phyloP scores from a whole-genome alignment of 768 basidiomycete species.

The Termitomyces sp. region DNA sequence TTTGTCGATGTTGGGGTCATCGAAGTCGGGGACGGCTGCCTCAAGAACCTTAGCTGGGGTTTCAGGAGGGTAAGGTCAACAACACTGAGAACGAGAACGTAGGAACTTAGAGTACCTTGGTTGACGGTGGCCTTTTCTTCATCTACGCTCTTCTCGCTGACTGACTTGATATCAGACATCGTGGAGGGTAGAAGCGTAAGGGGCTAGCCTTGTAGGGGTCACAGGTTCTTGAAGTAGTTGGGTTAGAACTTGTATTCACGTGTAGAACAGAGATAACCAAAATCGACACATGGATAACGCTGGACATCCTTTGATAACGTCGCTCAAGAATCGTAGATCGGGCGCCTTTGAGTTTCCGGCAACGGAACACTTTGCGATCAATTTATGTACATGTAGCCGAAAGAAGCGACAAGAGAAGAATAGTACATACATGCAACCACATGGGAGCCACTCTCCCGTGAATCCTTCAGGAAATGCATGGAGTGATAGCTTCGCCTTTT shows the following conservation, averaged over 20 bases:
- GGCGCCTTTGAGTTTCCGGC: neutral
- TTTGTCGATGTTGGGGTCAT: slow-evolving; percentile 51
- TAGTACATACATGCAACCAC: no score
- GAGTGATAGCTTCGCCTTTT: no score
- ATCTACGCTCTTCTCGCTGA: slow-evolving; percentile 23
- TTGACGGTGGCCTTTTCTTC: neutral
- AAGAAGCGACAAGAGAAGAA: neutral
- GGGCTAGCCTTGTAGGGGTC: slow-evolving; percentile 8
- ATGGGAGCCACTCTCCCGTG: no score
- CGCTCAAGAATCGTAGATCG: neutral
- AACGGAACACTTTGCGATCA: neutral
- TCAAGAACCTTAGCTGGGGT: slow-evolving; percentile 18
- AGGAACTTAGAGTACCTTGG: slow-evolving; percentile 10
- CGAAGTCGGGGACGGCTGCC: slow-evolving; percentile 33
- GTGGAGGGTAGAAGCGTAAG: slow-evolving; percentile 16
- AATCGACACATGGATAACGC: neutral
- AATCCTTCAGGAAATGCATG: no score
- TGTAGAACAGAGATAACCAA: slow-evolving; percentile 15
- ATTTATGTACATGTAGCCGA: neutral
- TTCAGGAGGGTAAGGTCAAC: neutral
- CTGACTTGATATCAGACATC: slow-evolving; percentile 31
- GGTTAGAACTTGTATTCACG: slow-evolving; percentile 9
- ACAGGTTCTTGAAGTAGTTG: slow-evolving; percentile 23
- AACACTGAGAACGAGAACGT: neutral
- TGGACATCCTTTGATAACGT: neutral